Conservation (phyloP, 2,329 filamentous ascomycete genomes). For the Aspergillus sp. region DNA sequence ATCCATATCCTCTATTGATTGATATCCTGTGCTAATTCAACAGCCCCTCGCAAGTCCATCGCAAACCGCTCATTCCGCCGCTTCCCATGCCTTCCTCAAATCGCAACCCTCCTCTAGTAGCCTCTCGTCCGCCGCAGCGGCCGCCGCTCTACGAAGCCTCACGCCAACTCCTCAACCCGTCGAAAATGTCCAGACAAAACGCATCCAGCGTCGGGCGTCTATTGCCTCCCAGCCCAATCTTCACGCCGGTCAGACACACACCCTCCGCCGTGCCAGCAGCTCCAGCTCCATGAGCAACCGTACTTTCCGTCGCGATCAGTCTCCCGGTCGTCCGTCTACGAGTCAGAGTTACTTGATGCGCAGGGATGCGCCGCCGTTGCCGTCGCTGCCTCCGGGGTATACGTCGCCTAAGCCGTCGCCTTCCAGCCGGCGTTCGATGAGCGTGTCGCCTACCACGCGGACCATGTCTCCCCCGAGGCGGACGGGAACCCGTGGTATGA, state of each 20-base stretch:
- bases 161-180: constrained; percentile 73
- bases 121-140: constrained; percentile 78
- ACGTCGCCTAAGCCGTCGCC: constrained; percentile 23
- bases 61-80: constrained; percentile 71
- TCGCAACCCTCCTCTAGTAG: constrained; percentile 57
- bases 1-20: neutral
- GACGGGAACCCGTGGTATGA: constrained; percentile 31
- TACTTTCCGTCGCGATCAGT: constrained; percentile 76
- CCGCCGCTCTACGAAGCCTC: constrained; percentile 71
- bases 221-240: constrained; percentile 58
- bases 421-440: constrained; percentile 38
- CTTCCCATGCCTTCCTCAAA: constrained; percentile 71
- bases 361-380: constrained; percentile 62
- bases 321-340: constrained; percentile 45
- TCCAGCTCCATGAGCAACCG: constrained; percentile 79
- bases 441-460: constrained; percentile 45
- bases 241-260: constrained; percentile 29
- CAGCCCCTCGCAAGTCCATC: constrained; percentile 59
- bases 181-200: constrained; percentile 78
- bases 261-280: constrained; percentile 60
- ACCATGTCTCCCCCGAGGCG: constrained; percentile 39
- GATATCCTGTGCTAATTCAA: constrained; percentile 9
- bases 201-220: constrained; percentile 65
- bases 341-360: constrained; percentile 31
- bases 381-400: constrained; percentile 57